Base-by-base conservation (phyloP, 2,329 filamentous ascomycete genomes). In the Mycosphaerella sp. region DNA sequence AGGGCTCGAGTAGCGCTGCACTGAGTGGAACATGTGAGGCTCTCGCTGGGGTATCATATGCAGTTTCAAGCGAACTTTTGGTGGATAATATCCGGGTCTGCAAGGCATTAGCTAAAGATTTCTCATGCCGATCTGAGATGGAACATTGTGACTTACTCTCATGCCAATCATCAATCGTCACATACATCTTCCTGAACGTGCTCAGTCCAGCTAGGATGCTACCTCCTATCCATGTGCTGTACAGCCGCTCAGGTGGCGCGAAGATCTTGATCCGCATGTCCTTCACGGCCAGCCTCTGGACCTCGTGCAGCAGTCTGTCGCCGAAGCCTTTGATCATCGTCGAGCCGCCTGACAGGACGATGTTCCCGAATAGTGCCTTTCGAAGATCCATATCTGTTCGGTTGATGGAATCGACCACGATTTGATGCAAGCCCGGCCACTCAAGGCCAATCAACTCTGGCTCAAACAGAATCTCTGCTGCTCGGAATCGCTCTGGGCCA, bases 171-270 rank as follows among this genome's bases (percentile, higher is more conserved):
- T 97, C 93, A 68, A 95, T 91, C 73, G 89, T 95, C 66, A 98
- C 93, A 89, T 93, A 97, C 93, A 98, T 98, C 91, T 97, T 98
- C 76, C 91, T 85, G 75, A 98, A 98, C 49, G 93, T 98, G 75
- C 91, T 97, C 71, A 98, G 73, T 6, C 93, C 91, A 30, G 93
- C 93, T 60, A 98, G 76, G 72, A 98, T 98, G 70, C 93, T 96
- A 50, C 93, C 93, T 58, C 93, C 93, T 62, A 97, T 97, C 93
- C 93, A 98, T 28, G 93, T 98, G 56, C 89, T 96, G 75, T 97
- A 98, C 73, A 97, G 95, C 60, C 93, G 81, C 77, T 98, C 93
- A 5, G 93, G 91, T 49, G 93, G 93, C 48, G 93, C 93, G 74
- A 95, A 95, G 67, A 98, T 98, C 78, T 96, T 95, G 75, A 98